A percentile compares a stretch with the other conserved stretches of the same genome.
These are phyloP conservation scores for Phaeoacremonium minimum DNA, from an alignment of 2,329 filamentous ascomycete genomes.

Conservation along the genomic window DNA sequence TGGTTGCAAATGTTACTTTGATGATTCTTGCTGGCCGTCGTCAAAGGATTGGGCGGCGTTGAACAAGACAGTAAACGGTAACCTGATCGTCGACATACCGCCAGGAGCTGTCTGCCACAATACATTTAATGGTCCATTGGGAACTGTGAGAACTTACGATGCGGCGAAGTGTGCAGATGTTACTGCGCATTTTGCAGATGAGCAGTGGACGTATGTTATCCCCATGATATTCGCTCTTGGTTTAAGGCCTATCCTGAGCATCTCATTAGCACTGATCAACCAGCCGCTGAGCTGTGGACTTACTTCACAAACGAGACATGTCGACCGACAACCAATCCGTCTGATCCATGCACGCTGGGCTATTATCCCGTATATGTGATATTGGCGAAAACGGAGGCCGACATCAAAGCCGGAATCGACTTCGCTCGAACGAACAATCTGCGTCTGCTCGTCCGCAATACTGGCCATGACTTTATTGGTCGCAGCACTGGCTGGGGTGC, in stretches of 20 bases:
- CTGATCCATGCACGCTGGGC: constrained; percentile 29
- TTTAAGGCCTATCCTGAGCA: background rate
- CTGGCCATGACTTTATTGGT: constrained; percentile 54
- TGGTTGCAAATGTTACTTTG: constrained; percentile 25
- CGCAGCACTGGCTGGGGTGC: constrained; percentile 59
- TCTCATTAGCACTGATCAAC: constrained; percentile 11
- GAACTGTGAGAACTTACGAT: constrained; percentile 28
- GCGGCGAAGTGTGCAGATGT: constrained; percentile 25
- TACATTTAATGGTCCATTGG: constrained; percentile 29
- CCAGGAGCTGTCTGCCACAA: constrained; percentile 28
- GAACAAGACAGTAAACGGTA: constrained; percentile 29
- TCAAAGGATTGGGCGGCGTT: constrained; percentile 19
- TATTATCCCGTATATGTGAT: constrained; percentile 32
- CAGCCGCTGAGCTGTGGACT: constrained; percentile 29
- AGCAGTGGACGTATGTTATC: constrained; percentile 34
- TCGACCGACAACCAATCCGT: constrained; percentile 24
- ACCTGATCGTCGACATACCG: constrained; percentile 23
- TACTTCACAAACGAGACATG: constrained; percentile 38
- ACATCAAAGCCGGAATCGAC: constrained; percentile 26
- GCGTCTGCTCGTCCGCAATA: constrained; percentile 51
- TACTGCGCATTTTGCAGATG: constrained; percentile 21
- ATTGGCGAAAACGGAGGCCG: constrained; percentile 18
- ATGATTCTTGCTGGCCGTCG: constrained; percentile 24
- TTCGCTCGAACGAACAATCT: constrained; percentile 43
- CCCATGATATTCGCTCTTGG: accelerated